Evolutionary conservation across 805 yeast species (phyloP).

Genomic region (Pichia scutulata): DNA sequence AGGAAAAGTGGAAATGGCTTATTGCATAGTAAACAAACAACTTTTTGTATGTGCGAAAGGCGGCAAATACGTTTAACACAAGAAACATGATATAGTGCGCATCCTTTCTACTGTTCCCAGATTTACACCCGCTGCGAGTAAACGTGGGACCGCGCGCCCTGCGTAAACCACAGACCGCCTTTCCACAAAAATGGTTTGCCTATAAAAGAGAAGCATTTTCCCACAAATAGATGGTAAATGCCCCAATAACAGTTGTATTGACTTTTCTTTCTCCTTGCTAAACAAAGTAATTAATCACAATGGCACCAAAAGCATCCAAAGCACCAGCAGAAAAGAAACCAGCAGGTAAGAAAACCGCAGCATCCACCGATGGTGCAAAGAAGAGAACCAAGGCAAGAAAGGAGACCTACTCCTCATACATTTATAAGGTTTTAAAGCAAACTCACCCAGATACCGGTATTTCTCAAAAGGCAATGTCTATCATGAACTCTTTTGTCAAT

Average conservation of each 20-base stretch:
- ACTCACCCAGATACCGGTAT: slow-evolving; percentile 99
- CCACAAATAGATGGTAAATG: no score
- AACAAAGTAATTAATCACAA: slow-evolving; percentile 25
- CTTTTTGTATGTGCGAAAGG: neutral
- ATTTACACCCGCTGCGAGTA: neutral
- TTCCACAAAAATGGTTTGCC: neutral
- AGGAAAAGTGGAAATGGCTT: neutral
- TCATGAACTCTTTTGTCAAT: slow-evolving; percentile 96
- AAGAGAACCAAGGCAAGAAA: slow-evolving; percentile 93
- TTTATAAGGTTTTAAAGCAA: slow-evolving; percentile 97
- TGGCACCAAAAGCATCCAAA: slow-evolving; percentile 77
- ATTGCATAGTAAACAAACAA: neutral
- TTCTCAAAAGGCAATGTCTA: slow-evolving; percentile 97
- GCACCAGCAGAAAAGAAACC: slow-evolving; percentile 96
- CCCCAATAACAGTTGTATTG: no score
- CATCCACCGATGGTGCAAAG: slow-evolving; percentile 58
- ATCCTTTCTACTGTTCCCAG: neutral
- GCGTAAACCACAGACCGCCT: neutral
- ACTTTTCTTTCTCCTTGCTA: neutral
- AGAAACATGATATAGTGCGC: neutral
- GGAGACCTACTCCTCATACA: slow-evolving; percentile 97
- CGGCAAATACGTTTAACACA: neutral
- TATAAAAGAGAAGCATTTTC: neutral
- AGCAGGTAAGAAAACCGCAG: slow-evolving; percentile 82
- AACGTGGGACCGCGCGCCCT: neutral